phyloP scores from a whole-genome alignment of 495 filamentous ascomycete species.

The Paragyromitra xinjiangensis region DNA sequence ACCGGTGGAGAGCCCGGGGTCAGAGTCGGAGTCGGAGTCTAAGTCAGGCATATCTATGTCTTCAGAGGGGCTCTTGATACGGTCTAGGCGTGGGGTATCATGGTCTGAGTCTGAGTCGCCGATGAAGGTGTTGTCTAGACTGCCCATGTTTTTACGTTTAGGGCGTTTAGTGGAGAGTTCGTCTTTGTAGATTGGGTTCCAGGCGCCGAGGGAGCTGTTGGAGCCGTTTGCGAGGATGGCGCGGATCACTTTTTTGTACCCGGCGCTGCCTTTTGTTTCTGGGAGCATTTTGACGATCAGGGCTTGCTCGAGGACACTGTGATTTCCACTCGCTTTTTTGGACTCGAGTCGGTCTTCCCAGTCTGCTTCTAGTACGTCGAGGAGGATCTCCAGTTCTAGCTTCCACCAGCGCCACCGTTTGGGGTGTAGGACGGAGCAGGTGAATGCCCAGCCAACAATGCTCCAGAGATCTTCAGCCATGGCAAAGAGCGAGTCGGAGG shows the following conservation, averaged over 20 bases:
- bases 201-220: slow-evolving; percentile 63
- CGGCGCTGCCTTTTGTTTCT: slow-evolving; percentile 59
- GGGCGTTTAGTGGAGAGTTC: slow-evolving; percentile 70
- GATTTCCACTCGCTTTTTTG: slow-evolving; percentile 61
- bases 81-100: slow-evolving; percentile 20
- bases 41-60: slow-evolving; percentile 55
- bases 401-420: slow-evolving; percentile 84
- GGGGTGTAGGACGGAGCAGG: slow-evolving; percentile 76
- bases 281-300: slow-evolving; percentile 68
- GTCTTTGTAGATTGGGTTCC: slow-evolving; percentile 68
- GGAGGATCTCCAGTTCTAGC: slow-evolving; percentile 80
- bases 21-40: slow-evolving; percentile 59
- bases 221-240: slow-evolving; percentile 72
- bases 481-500: slow-evolving; percentile 73
- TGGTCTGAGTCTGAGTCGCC: slow-evolving; percentile 61
- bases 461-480: slow-evolving; percentile 87
- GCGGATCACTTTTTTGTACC: slow-evolving; percentile 66
- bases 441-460: slow-evolving; percentile 90
- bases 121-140: slow-evolving; percentile 58
- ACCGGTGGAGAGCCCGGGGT: slow-evolving; percentile 27
- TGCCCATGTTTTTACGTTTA: slow-evolving; percentile 64
- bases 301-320: slow-evolving; percentile 53
- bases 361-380: slow-evolving; percentile 79
- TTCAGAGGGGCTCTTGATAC: slow-evolving; percentile 26
- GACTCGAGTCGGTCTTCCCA: slow-evolving; percentile 69